Percentiles rank a stretch among this genome's conserved stretches.
These are phyloP conservation scores for Pseudocercospora eumusae DNA, from an alignment of 2,329 filamentous ascomycete genomes.

Conservation along the genomic window DNA sequence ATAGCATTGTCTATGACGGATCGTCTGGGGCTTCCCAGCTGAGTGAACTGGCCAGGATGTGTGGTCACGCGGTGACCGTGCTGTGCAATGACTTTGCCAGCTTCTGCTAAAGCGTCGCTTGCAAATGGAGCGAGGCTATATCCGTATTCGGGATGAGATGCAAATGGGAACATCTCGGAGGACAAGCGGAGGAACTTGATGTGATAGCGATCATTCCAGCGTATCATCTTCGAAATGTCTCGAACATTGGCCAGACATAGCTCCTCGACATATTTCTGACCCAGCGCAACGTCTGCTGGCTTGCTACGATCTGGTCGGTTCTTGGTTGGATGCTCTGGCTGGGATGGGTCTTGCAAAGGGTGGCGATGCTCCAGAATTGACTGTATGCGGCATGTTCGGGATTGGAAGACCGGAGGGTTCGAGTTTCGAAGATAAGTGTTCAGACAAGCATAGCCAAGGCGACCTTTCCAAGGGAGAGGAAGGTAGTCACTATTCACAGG, in stretches of 20 bases:
- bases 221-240: conserved; percentile 81
- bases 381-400: conserved; percentile 84
- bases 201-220: conserved; percentile 88
- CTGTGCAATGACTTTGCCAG: conserved; percentile 73
- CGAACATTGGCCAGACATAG: conserved; percentile 79
- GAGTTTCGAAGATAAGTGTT: conserved; percentile 86
- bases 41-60: conserved; percentile 90
- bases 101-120: conserved; percentile 71
- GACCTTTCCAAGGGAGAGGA: conserved; percentile 86
- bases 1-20: conserved; percentile 76
- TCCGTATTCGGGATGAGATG: conserved; percentile 81
- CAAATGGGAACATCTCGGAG: conserved; percentile 97
- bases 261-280: conserved; percentile 71
- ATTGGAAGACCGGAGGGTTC: conserved; percentile 84
- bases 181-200: conserved; percentile 92
- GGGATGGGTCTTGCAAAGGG: conserved; percentile 71
- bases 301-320: conserved; percentile 78
- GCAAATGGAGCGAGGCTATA: conserved; percentile 85
- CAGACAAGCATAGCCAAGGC: conserved; percentile 86
- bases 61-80: conserved; percentile 83
- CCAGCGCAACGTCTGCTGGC: conserved; percentile 65
- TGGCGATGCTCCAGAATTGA: conserved; percentile 89
- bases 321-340: conserved; percentile 78
- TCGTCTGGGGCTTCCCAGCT: conserved; percentile 78
- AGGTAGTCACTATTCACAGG: conserved; percentile 80